phyloP scores from a whole-genome alignment of 768 basidiomycete species.

The Trametes cingulata region DNA sequence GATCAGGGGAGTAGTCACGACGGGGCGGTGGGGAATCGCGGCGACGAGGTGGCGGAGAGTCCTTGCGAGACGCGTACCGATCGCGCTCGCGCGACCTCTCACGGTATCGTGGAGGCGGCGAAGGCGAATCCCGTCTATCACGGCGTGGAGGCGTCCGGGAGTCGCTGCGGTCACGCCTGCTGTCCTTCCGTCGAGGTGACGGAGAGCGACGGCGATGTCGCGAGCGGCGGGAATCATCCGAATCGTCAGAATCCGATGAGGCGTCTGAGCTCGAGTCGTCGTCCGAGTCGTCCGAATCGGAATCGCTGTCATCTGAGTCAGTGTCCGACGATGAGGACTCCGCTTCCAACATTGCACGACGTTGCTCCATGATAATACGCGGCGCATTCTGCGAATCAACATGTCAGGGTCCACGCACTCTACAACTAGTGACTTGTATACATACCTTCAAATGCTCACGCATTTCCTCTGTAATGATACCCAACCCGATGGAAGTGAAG shows the following conservation, averaged over 20 bases:
- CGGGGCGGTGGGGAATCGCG: constrained; percentile 20
- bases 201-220: constrained; percentile 33
- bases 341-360: constrained; percentile 82
- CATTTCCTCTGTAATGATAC: constrained; percentile 93
- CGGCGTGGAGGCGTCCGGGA: constrained; percentile 35
- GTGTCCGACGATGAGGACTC: constrained; percentile 48
- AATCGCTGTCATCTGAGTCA: constrained; percentile 39
- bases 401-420: constrained; percentile 4
- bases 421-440: background rate
- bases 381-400: constrained; percentile 80
- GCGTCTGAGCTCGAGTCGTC: constrained; percentile 39
- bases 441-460: constrained; percentile 89
- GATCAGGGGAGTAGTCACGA: constrained; percentile 4
- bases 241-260: constrained; percentile 40
- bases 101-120: constrained; percentile 26
- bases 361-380: constrained; percentile 89
- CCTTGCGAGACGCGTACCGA: constrained; percentile 25
- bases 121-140: constrained; percentile 22
- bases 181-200: constrained; percentile 35
- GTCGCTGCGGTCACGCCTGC: constrained; percentile 28
- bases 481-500: constrained; percentile 93
- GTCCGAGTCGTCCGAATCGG: constrained; percentile 46
- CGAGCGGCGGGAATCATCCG: constrained; percentile 35
- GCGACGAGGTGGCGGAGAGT: constrained; percentile 26
- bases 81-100: constrained; percentile 14